These are phyloP conservation scores for Ustilago curta DNA, from an alignment of 1,284 basidiomycete genomes.

Conservation along the genomic window DNA sequence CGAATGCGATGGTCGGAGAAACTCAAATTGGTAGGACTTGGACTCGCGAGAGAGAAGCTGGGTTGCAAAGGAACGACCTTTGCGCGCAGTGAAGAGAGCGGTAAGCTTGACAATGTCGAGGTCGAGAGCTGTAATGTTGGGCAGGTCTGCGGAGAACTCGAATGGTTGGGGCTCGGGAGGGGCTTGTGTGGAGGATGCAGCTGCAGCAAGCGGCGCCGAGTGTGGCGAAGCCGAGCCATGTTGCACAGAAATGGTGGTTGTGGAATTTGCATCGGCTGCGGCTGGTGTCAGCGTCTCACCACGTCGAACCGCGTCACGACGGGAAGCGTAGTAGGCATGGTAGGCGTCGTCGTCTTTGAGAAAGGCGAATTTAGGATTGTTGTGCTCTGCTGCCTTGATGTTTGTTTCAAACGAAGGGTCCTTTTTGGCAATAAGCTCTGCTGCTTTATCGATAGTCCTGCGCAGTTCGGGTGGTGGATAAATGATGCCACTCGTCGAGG, in stretches of 20 bases:
- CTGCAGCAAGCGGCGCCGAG: neutral
- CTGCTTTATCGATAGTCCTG: slow-evolving; percentile 97
- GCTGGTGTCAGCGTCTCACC: slow-evolving; percentile 37
- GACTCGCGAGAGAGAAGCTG: slow-evolving; percentile 88
- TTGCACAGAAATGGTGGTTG: slow-evolving; percentile 9
- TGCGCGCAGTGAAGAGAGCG: slow-evolving; percentile 92
- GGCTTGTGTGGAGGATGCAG: slow-evolving; percentile 17
- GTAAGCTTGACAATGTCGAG: slow-evolving; percentile 78
- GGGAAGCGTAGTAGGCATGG: slow-evolving; percentile 64
- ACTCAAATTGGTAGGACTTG: slow-evolving; percentile 97
- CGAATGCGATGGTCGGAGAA: slow-evolving; percentile 92
- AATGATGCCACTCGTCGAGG: slow-evolving; percentile 64
- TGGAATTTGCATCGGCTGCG: slow-evolving; percentile 13
- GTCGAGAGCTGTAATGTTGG: slow-evolving; percentile 89
- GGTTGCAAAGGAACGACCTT: slow-evolving; percentile 87
- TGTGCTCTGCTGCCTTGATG: slow-evolving; percentile 59
- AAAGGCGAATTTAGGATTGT: slow-evolving; percentile 65
- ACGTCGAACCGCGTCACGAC: slow-evolving; percentile 53
- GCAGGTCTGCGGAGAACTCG: slow-evolving; percentile 88
- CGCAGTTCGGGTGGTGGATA: slow-evolving; percentile 71
- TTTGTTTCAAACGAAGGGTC: slow-evolving; percentile 65
- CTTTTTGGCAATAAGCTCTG: slow-evolving; percentile 81
- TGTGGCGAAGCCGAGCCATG: slow-evolving; percentile 8
- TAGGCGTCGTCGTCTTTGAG: slow-evolving; percentile 63
- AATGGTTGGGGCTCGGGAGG: slow-evolving; percentile 82